Base-by-base conservation (phyloP, 2,329 filamentous ascomycete species). In the Ophiosphaerella korrae region DNA sequence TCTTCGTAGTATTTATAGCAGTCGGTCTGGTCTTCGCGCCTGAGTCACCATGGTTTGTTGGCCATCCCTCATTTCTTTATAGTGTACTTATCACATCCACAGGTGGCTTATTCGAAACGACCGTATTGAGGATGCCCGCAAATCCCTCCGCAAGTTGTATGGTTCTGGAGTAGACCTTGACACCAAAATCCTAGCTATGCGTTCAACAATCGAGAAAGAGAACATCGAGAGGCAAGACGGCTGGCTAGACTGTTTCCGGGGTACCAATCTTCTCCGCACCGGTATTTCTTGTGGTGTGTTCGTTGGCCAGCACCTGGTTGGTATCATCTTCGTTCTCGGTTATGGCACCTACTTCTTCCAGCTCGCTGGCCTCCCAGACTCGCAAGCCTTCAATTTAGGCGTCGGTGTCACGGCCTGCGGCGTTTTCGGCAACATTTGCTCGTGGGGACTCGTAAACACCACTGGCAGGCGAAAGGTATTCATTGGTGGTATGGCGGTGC, bases 181-280 rank as follows among this genome's bases (percentile, higher is more conserved):
- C 36, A 23, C 36, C 6, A 26, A 26, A 7, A 26, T 40, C 11
- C 3, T 9, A 11, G 37, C 39, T 24, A 32, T 21, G 26, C 24
- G 26, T 7, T 11, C 14, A 13, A n/a, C 9, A 42, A 42, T 16
- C 40, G n/a, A 7, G 39, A 26, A 16, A 42, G 39, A 29, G 26
- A 29, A 29, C 5, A 2, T 5, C 26, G 26, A 29, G 5, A 29
- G 9, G 26, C 26, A 29, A 29, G 26, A 11, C 7, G 26, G 26
- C 26, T 94, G 92, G 71, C 74, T 82, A 62, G 90, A 95, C 69
- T 95, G 90, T 75, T 94, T 95, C 80, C 86, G 81, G 70, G 89
- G 89, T 11, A 81, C 82, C 16, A 86, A 94, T 66, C 78, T 86
- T 48, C 86, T 90, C 45, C 84, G 90, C n/a, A 94, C 90, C 2